Percentiles rank a stretch among this genome's conserved stretches.
Conservation (phyloP, 2,329 filamentous ascomycete species). For the Alternaria dauci region DNA sequence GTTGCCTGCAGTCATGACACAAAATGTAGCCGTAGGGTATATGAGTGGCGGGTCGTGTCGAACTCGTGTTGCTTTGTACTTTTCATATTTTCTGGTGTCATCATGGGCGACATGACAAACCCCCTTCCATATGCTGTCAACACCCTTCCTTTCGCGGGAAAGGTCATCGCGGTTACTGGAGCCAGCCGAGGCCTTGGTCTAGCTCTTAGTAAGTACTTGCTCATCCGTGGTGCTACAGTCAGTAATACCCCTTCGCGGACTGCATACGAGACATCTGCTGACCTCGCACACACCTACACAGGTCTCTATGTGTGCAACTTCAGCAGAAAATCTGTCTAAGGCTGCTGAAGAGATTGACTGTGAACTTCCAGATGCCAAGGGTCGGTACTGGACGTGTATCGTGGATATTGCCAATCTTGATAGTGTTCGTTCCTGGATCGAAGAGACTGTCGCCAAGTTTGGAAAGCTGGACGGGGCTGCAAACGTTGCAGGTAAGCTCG, state of each 20-base stretch:
- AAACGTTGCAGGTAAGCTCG: constrained; percentile 51
- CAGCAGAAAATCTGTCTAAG: constrained; percentile 2
- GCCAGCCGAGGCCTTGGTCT: constrained; percentile 6
- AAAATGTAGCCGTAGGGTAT: neutral
- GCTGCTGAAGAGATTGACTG: constrained; percentile 5
- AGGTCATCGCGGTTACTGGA: constrained; percentile 6
- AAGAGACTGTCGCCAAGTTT: constrained; percentile 43
- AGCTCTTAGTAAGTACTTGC: constrained; percentile 6
- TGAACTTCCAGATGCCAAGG: constrained; percentile 9
- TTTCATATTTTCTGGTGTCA: neutral
- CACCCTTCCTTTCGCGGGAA: constrained; percentile 2
- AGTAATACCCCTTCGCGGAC: neutral
- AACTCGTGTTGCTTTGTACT: neutral
- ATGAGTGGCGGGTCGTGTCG: neutral
- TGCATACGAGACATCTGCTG: neutral
- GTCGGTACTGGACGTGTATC: constrained; percentile 4
- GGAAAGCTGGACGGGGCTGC: constrained; percentile 52
- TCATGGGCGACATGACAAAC: neutral
- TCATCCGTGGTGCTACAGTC: constrained; percentile 6
- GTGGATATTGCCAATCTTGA: constrained; percentile 6
- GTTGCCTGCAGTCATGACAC: neutral
- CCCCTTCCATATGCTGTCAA: constrained; percentile 8
- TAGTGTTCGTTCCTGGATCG: constrained; percentile 42
- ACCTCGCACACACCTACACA: neutral
- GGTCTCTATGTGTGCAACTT: constrained; percentile 9